Evolutionary conservation across 164 flowering plant species (phyloP), one percentile per base, ranked within the genome.

Genomic region (Malania oleifera): DNA sequence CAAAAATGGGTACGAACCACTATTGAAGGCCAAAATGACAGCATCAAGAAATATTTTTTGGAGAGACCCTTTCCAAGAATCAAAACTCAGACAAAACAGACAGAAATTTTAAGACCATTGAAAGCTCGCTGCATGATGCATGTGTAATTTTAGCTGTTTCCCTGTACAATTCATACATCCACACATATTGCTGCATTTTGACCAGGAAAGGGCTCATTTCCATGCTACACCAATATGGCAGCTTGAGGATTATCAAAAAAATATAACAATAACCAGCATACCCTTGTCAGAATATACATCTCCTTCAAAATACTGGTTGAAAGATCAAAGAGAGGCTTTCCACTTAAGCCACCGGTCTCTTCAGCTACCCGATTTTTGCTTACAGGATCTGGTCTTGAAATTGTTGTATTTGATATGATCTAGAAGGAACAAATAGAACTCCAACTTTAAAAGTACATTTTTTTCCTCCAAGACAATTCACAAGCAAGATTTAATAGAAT

Each of bases 381-480:
- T 13, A 69, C 87, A 54, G 89, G 60, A 57, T 82, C 89, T 52
- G 99, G 99, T 73, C 99, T 83, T 63, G 92, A 85, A 62, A 91
- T 73, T 15, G 99, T 91, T 58, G 99, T 95, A 71, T 91, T 95
- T 61, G 99, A 82, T 79, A 95, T 89, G 37, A 95, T 84, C 99
- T 95, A 72, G 47, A 19, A 22, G 28, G 66, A 29, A 64, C 35
- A 52, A 28, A 2, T 28, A 52, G 11, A 27, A 52, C 9, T 7
- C 12, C 4, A 46, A 20, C 20, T 10, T 46, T 15, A 23, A 8
- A n/a, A 44, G 13, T 10, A 39, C 10, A 14, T 10, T 39, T 39
- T 39, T 39, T 10, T 14, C n/a, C n/a, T n/a, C n/a, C n/a, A n/a
- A n/a, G n/a, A n/a, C n/a, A n/a, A n/a, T n/a, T n/a, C n/a, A n/a